A percentile compares a stretch with the other conserved stretches of the same genome.
Conservation (phyloP, 176 grass and related monocot species). For the Olyra latifolia region DNA sequence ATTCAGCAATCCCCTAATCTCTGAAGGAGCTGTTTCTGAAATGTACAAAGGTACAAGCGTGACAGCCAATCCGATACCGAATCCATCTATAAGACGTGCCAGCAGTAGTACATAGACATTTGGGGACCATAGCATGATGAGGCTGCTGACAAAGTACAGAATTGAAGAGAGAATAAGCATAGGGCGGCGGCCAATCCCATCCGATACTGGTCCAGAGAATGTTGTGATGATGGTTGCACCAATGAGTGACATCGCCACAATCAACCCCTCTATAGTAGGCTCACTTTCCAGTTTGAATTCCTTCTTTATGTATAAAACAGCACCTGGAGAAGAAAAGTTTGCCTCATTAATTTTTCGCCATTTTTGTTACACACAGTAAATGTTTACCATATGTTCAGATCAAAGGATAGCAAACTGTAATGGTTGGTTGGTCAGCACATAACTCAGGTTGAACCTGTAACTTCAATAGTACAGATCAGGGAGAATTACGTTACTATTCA, state of each 20-base stretch:
- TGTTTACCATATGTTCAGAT: slow-evolving; percentile 9
- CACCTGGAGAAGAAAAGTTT: slow-evolving; percentile 45
- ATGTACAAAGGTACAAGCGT: slow-evolving; percentile 90
- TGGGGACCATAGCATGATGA: slow-evolving; percentile 85
- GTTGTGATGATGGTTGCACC: slow-evolving; percentile 89
- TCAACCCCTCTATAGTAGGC: slow-evolving; percentile 80
- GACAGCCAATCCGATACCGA: slow-evolving; percentile 79
- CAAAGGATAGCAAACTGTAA: slow-evolving; percentile 5
- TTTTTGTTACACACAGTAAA: slow-evolving; percentile 16
- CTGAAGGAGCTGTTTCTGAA: slow-evolving; percentile 86
- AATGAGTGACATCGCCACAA: slow-evolving; percentile 90
- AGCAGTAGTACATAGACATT: slow-evolving; percentile 82
- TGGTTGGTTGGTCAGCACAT: neutral
- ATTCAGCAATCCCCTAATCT: slow-evolving; percentile 81
- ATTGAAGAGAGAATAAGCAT: slow-evolving; percentile 78
- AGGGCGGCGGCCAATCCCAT: slow-evolving; percentile 72
- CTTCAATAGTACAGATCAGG: slow-evolving; percentile 27
- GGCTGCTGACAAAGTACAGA: slow-evolving; percentile 69
- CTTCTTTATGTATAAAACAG: slow-evolving; percentile 87
- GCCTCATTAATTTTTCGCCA: neutral
- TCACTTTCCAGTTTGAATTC: slow-evolving; percentile 72
- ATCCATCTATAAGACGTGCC: slow-evolving; percentile 80
- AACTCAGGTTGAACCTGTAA: neutral
- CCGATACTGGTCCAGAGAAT: slow-evolving; percentile 72
- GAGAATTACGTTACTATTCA: neutral